Evolutionary conservation across 1,284 basidiomycete species (phyloP).

Genomic region (Heterobasidion occidentale): DNA sequence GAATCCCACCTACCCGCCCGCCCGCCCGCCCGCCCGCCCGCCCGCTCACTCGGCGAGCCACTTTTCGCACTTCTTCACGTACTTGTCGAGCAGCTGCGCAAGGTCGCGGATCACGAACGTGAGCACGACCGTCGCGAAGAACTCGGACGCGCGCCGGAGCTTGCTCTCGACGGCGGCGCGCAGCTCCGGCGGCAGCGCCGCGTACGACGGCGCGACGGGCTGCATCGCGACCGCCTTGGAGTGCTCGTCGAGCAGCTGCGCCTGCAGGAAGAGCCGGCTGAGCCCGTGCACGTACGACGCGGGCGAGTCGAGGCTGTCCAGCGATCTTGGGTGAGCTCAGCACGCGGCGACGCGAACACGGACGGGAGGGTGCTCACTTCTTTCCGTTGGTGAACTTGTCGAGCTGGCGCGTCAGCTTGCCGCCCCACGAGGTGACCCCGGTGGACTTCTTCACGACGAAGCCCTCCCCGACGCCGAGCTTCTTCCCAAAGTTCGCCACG

Average conservation of each 20-base stretch:
- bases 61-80: slow-evolving; percentile 84
- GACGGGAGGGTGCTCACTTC: slow-evolving; percentile 62
- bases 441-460: slow-evolving; percentile 76
- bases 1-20: background rate
- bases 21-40: too few species aligned
- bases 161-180: slow-evolving; percentile 64
- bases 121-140: slow-evolving; percentile 84
- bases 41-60: slow-evolving; percentile 64
- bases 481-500: slow-evolving; percentile 80
- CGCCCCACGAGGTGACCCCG: slow-evolving; percentile 66
- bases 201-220: slow-evolving; percentile 63
- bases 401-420: slow-evolving; percentile 74
- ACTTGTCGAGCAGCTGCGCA: slow-evolving; percentile 84
- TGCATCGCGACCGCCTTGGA: slow-evolving; percentile 64
- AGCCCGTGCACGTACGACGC: slow-evolving; percentile 80
- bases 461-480: slow-evolving; percentile 80
- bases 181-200: slow-evolving; percentile 56
- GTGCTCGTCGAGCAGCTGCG: slow-evolving; percentile 84
- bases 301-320: slow-evolving; percentile 77
- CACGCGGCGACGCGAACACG: background rate
- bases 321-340: slow-evolving; percentile 7
- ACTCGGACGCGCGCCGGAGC: slow-evolving; percentile 79
- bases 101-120: slow-evolving; percentile 87
- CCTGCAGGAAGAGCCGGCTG: slow-evolving; percentile 64
- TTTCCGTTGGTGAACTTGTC: slow-evolving; percentile 91